Conservation (phyloP, 2,329 filamentous ascomycete genomes). For the Epichloe sylvatica region DNA sequence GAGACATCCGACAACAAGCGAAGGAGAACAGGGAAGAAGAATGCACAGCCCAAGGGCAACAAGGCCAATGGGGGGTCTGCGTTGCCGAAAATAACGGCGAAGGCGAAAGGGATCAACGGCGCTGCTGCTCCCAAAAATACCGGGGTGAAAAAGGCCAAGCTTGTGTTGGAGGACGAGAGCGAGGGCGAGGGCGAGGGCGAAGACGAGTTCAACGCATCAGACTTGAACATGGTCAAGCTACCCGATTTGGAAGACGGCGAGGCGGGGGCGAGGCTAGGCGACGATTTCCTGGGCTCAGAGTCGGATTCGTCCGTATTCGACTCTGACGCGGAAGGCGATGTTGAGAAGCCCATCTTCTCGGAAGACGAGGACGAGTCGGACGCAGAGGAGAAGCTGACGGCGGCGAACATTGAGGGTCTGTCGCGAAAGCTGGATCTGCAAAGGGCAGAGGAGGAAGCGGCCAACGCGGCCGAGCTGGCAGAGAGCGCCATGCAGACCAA, state of each 20-base stretch:
- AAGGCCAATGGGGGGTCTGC: slow-evolving; percentile 2
- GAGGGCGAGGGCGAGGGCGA: slow-evolving; percentile 25
- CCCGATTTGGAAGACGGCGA: slow-evolving; percentile 31
- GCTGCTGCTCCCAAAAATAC: slow-evolving; percentile 4
- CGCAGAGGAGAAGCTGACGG: slow-evolving; percentile 78
- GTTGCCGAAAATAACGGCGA: slow-evolving; percentile 15
- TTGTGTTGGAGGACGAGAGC: slow-evolving; percentile 11
- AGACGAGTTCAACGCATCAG: slow-evolving; percentile 31
- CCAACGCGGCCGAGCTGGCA: slow-evolving; percentile 73
- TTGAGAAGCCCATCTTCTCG: slow-evolving; percentile 62
- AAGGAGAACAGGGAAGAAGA: slow-evolving; percentile 11
- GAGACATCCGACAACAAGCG: slow-evolving; percentile 26
- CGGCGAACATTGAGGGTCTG: slow-evolving; percentile 88
- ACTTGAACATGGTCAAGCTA: slow-evolving; percentile 25
- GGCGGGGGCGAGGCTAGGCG: slow-evolving; percentile 25
- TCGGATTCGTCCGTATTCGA: slow-evolving; percentile 51
- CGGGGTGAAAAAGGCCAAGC: slow-evolving; percentile 19
- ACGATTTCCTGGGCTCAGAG: slow-evolving; percentile 45
- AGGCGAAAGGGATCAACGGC: slow-evolving; percentile 6
- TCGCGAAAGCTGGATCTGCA: slow-evolving; percentile 72
- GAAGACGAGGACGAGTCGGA: slow-evolving; percentile 87
- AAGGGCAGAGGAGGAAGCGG: slow-evolving; percentile 62
- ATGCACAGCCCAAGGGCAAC: slow-evolving; percentile 12
- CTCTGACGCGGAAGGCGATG: slow-evolving; percentile 48
- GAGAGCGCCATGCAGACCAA: slow-evolving; percentile 85